Evolutionary conservation across 2,329 filamentous ascomycete species (phyloP).

Genomic region (Chaetomiaceae sp.): DNA sequence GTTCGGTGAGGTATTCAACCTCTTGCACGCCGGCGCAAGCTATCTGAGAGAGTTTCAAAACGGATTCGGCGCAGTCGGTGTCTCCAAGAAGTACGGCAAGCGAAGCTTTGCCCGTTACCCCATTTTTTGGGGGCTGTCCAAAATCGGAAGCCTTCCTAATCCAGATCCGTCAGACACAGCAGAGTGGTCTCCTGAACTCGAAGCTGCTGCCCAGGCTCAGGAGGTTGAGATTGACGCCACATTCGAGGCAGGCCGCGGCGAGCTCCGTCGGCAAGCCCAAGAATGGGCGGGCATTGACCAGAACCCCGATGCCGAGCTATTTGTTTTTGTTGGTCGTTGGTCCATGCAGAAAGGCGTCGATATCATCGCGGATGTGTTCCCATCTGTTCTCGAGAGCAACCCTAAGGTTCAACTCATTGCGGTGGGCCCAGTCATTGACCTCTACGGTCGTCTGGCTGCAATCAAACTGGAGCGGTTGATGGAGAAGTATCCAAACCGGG

Average conservation of each 20-base stretch:
- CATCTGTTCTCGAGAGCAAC: slow-evolving; percentile 54
- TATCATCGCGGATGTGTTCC: slow-evolving; percentile 63
- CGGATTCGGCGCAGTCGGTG: slow-evolving; percentile 63
- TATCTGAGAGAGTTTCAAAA: slow-evolving; percentile 62
- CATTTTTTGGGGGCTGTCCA: slow-evolving; percentile 62
- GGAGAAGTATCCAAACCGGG: slow-evolving; percentile 59
- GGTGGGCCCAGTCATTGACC: slow-evolving; percentile 60
- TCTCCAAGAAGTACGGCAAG: slow-evolving; percentile 64
- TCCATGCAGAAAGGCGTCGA: slow-evolving; percentile 65
- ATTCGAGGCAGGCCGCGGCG: slow-evolving; percentile 49
- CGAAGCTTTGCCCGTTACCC: slow-evolving; percentile 62
- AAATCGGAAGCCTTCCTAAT: slow-evolving; percentile 59
- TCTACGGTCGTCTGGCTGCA: slow-evolving; percentile 63
- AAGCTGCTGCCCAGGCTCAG: slow-evolving; percentile 37
- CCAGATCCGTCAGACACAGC: slow-evolving; percentile 61
- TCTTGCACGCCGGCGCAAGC: slow-evolving; percentile 59
- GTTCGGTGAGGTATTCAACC: slow-evolving; percentile 64
- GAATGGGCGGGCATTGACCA: slow-evolving; percentile 61
- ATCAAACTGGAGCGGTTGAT: slow-evolving; percentile 60
- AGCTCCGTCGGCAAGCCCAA: slow-evolving; percentile 56
- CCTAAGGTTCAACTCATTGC: slow-evolving; percentile 57
- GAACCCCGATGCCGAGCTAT: slow-evolving; percentile 56
- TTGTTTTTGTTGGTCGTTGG: slow-evolving; percentile 66
- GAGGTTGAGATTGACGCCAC: slow-evolving; percentile 49
- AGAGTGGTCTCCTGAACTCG: slow-evolving; percentile 50